These are phyloP conservation scores for Wickerhamomyces hampshirensis DNA, from an alignment of 805 yeast genomes.

Conservation along the genomic window DNA sequence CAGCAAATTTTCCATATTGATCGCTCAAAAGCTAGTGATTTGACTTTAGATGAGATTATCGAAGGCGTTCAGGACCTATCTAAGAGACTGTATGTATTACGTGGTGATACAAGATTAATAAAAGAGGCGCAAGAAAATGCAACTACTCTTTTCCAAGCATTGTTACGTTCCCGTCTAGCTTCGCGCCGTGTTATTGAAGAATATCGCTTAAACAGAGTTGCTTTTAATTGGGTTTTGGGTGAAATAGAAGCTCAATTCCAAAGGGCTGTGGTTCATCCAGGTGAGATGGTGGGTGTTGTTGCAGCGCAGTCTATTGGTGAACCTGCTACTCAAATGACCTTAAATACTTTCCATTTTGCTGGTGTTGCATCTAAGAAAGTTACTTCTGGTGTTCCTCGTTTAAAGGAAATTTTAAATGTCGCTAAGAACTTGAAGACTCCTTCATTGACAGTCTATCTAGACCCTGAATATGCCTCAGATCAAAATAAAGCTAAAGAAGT, in stretches of 20 bases:
- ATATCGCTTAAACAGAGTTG: constrained; percentile 72
- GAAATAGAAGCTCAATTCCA: constrained; percentile 93
- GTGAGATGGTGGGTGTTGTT: constrained; percentile 97
- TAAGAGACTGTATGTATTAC: constrained; percentile 63
- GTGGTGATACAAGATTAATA: constrained; percentile 72
- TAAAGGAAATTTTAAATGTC: constrained; percentile 95
- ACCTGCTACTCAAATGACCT: constrained; percentile 97
- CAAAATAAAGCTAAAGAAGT: constrained; percentile 92
- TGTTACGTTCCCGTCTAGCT: constrained; percentile 89
- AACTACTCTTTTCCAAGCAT: constrained; percentile 81
- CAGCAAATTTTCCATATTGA: constrained; percentile 96
- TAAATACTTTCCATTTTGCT: constrained; percentile 96
- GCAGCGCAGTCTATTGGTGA: constrained; percentile 98
- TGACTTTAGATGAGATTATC: constrained; percentile 79
- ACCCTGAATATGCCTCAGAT: constrained; percentile 75
- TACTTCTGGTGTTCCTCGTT: constrained; percentile 95
- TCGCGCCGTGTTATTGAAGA: constrained; percentile 90
- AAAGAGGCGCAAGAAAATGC: constrained; percentile 92
- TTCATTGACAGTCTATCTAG: constrained; percentile 90
- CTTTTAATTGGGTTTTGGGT: constrained; percentile 95
- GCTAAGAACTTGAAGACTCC: constrained; percentile 99
- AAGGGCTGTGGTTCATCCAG: constrained; percentile 88
- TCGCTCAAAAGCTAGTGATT: constrained; percentile 82
- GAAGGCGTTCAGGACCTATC: constrained; percentile 65
- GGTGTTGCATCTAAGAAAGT: constrained; percentile 97